Evolutionary conservation across 495 filamentous ascomycete species (phyloP), one percentile per base, ranked within the genome.

Genomic region (Poronia punctata): DNA sequence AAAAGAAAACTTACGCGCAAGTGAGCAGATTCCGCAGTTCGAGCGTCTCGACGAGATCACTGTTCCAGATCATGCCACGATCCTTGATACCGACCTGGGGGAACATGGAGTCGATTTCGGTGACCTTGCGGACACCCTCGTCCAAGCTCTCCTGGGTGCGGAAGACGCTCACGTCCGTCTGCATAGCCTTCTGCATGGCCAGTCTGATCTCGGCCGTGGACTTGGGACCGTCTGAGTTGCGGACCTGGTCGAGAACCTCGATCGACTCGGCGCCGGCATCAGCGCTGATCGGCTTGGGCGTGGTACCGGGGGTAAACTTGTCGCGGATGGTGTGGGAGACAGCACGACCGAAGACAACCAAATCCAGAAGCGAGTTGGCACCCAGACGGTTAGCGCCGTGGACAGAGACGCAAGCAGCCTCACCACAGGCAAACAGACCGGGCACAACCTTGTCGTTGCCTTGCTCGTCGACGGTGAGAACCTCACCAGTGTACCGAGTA

Each of bases 11-110:
- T 63, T 79, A 84, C 76, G 90, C 90, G 79, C 90, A 97, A 56
- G 90, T 96, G 52, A 97, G 67, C 49, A 97, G 60, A 62, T 97
- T 97, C 52, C 87, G 72, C 54, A 96, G 72, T 68, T 97, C 90
- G 28, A 97, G 76, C 19, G 88, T 93, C 78, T 97, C 90, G 39
- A 95, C 84, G 20, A 97, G 76, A 55, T 97, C 90, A 25, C 84
- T 86, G 79, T 97, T 97, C 90, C 90, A 97, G 71, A 97, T 95
- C 92, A 97, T 95, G 78, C 85, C 89, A 57, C 90, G 83, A 64
- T 97, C 90, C 75, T 93, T 95, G 64, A 84, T 94, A 54, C 86
- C 85, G 46, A 96, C 79, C 59, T 95, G 76, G 38, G 60, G 50
- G 68, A 84, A 97, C 47, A 70, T 79, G 55, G 78, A 64, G 61